These are phyloP conservation scores for Cercophora scortea DNA, from an alignment of 495 filamentous ascomycete species.

Conservation along the genomic window DNA sequence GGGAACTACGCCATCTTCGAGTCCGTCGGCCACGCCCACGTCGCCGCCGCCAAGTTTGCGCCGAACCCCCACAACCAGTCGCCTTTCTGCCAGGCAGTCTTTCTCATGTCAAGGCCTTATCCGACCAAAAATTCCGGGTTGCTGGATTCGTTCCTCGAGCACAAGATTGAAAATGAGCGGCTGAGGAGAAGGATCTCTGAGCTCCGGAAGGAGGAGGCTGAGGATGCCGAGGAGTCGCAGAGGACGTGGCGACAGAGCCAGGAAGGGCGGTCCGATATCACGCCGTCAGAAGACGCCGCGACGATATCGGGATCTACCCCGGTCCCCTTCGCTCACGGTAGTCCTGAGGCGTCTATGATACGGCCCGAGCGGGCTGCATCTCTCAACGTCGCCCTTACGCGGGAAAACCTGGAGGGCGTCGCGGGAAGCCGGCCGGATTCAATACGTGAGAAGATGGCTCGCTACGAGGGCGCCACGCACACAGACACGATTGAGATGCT, in stretches of 20 bases:
- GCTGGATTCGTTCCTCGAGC: conserved; percentile 90
- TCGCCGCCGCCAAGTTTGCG: conserved; percentile 57
- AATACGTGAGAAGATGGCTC: conserved; percentile 68
- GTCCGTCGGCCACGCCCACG: conserved; percentile 84
- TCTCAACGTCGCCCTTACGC: conserved; percentile 58
- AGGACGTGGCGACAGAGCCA: conserved; percentile 44
- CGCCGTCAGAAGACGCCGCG: conserved; percentile 40
- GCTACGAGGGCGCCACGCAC: conserved; percentile 65
- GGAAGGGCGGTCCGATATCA: conserved; percentile 47
- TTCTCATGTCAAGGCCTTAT: conserved; percentile 90
- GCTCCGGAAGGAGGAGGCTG: conserved; percentile 75
- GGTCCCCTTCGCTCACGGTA: conserved; percentile 9
- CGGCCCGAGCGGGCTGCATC: conserved; percentile 57
- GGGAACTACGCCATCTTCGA: conserved; percentile 74
- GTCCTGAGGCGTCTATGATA: conserved; percentile 45
- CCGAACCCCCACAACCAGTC: conserved; percentile 56
- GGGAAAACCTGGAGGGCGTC: conserved; percentile 74
- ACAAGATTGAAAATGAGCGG: conserved; percentile 95
- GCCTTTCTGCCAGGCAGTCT: conserved; percentile 77
- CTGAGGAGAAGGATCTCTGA: conserved; percentile 76
- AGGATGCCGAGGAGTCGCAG: conserved; percentile 55
- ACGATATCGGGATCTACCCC: conserved; percentile 6
- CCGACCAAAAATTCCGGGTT: conserved; percentile 78
- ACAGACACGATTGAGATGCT: conserved; percentile 90
- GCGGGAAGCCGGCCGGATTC: conserved; percentile 61